These are phyloP conservation scores for Cardamine chenopodiifolia DNA, from an alignment of 345 rosid genomes.

Conservation along the genomic window DNA sequence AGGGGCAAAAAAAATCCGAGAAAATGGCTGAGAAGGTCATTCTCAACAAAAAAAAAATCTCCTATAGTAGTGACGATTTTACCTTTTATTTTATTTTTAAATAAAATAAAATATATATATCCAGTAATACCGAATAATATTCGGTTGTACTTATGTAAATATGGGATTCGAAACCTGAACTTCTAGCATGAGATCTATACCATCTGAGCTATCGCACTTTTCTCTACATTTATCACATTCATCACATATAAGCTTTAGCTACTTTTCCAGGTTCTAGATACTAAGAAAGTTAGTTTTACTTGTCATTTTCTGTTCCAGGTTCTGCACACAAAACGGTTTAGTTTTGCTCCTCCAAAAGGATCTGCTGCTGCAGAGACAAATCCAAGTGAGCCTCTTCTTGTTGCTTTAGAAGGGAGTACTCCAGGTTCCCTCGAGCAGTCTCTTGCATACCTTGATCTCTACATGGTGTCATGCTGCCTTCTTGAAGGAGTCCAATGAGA, in stretches of 20 bases:
- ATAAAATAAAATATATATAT: too few species aligned
- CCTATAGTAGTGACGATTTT: too few species aligned
- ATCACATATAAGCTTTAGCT: background rate
- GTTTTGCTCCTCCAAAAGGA: constrained; percentile 91
- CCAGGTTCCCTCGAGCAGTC: constrained; percentile 73
- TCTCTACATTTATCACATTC: too few species aligned
- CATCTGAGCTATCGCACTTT: too few species aligned
- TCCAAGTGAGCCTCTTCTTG: constrained; percentile 92
- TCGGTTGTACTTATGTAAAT: too few species aligned
- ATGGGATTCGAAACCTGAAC: too few species aligned
- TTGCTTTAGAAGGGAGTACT: constrained; percentile 72
- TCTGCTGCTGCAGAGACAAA: constrained; percentile 98
- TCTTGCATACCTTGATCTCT: constrained; percentile 94
- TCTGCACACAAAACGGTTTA: constrained; percentile 70
- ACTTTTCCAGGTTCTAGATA: constrained; percentile 42
- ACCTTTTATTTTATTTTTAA: too few species aligned
- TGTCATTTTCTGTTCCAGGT: constrained; percentile 49
- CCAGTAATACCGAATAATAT: too few species aligned
- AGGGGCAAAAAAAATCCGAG: too few species aligned
- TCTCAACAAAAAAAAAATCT: too few species aligned
- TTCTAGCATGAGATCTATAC: too few species aligned
- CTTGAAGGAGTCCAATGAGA: constrained; percentile 90
- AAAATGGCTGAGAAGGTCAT: too few species aligned
- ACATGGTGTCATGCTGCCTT: constrained; percentile 95
- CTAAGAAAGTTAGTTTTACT: constrained; percentile 51